Conservation (phyloP, 192 early-diverging fungal genomes). For the Entomortierella parvispora region DNA sequence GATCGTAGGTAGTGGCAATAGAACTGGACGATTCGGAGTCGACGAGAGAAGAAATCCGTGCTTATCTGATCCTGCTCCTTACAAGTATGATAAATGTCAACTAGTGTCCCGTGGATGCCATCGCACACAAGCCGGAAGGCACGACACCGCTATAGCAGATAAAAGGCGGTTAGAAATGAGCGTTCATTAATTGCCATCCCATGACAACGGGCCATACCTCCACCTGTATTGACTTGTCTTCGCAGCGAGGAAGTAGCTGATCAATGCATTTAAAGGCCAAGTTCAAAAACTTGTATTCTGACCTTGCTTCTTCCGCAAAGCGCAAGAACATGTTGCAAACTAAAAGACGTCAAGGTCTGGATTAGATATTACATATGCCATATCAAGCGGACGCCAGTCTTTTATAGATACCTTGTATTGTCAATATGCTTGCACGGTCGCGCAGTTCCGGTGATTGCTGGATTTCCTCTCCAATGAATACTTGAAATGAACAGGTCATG, state of each 20-base stretch:
- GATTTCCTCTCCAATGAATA: conserved; percentile 20
- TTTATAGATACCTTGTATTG: conserved; percentile 10
- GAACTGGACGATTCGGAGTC: conserved; percentile 15
- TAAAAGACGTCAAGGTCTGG: not conserved
- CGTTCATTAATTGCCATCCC: not conserved
- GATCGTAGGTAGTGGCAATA: conserved; percentile 14
- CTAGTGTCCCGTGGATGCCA: conserved; percentile 17
- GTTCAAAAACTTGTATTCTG: conserved; percentile 25
- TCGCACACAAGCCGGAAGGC: conserved; percentile 11
- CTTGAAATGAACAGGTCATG: conserved; percentile 19
- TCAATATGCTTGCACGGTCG: conserved; percentile 13
- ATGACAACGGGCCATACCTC: too few relatives aligned
- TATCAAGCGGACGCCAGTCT: too few relatives aligned
- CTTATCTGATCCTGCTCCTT: conserved; percentile 1
- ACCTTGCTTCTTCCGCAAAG: conserved; percentile 17
- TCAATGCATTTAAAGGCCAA: conserved; percentile 16
- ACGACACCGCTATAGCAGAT: not conserved
- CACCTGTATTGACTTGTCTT: conserved; percentile 4
- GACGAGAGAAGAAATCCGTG: conserved; percentile 3
- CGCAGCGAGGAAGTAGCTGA: conserved; percentile 16
- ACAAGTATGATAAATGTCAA: conserved; percentile 3
- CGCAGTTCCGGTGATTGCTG: conserved; percentile 8
- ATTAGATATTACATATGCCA: too few relatives aligned
- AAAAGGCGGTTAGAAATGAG: not conserved
- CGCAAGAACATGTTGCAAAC: conserved; percentile 37